Conservation (phyloP, 768 basidiomycete species). For the Suillus fuscotomentosus region DNA sequence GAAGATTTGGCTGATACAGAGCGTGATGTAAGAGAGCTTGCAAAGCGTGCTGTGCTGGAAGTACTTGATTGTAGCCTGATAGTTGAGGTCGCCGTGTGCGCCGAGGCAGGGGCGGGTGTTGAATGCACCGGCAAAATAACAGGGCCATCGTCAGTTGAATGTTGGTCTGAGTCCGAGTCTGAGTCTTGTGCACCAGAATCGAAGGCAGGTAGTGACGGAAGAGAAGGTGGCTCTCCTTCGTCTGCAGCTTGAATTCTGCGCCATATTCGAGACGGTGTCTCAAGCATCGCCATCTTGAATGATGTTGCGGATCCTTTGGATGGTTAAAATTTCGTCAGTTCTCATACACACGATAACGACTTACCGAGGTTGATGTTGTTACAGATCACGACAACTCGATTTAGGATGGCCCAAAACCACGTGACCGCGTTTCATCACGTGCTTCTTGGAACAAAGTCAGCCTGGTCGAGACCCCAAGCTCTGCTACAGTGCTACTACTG, state of each 20-base stretch:
- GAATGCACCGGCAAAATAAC: conserved; percentile 60
- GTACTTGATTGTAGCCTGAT: conserved; percentile 52
- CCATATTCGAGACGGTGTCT: conserved; percentile 86
- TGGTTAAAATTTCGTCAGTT: not conserved
- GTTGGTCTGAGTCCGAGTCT: conserved; percentile 26
- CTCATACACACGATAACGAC: not conserved
- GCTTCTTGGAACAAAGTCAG: not conserved
- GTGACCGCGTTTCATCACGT: conserved; percentile 20
- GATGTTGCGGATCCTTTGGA: not conserved
- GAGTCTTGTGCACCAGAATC: conserved; percentile 50
- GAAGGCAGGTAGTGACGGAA: conserved; percentile 72
- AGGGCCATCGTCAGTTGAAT: conserved; percentile 40
- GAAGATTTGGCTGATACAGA: conserved; percentile 33
- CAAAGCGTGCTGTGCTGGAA: conserved; percentile 48
- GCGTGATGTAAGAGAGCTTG: conserved; percentile 50
- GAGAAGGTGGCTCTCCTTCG: conserved; percentile 74
- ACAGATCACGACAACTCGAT: not conserved
- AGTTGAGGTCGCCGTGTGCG: conserved; percentile 48
- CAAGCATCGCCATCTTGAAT: conserved; percentile 48
- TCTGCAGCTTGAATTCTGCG: conserved; percentile 78
- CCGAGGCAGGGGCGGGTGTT: conserved; percentile 55
- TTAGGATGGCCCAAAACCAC: conserved; percentile 16
- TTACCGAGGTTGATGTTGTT: not conserved
- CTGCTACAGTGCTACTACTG: too few species aligned
- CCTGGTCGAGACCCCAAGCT: too few species aligned